Evolutionary conservation across 805 yeast species (phyloP).

Genomic region (Metschnikowia picachoensis): DNA sequence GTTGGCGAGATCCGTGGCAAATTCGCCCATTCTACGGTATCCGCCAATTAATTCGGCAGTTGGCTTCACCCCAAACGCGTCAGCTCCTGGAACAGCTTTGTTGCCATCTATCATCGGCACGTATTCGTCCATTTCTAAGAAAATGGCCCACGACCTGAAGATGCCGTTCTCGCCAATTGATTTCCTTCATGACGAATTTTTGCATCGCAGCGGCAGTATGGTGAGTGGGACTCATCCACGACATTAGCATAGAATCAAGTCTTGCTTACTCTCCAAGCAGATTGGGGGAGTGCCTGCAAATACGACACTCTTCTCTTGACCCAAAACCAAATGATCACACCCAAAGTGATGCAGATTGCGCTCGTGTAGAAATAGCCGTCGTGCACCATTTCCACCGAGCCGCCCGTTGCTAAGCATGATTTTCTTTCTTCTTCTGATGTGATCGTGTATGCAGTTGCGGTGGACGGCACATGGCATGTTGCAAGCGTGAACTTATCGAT

Average conservation of each 20-base stretch:
- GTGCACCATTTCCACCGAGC: constrained; percentile 47
- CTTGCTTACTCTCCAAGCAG: constrained; percentile 66
- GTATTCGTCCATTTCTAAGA: constrained; percentile 34
- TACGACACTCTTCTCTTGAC: constrained; percentile 57
- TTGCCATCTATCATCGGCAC: constrained; percentile 40
- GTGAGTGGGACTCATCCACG: neutral
- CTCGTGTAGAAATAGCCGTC: constrained; percentile 90
- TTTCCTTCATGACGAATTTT: constrained; percentile 33
- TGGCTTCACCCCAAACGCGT: constrained; percentile 4
- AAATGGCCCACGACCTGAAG: constrained; percentile 32
- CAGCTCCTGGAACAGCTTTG: constrained; percentile 26
- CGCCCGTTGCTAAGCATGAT: constrained; percentile 51
- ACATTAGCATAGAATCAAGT: neutral
- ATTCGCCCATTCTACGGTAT: constrained; percentile 11
- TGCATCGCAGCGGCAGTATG: constrained; percentile 12
- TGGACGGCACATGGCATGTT: constrained; percentile 42
- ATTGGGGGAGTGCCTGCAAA: constrained; percentile 68
- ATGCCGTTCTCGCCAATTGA: constrained; percentile 42
- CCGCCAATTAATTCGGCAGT: constrained; percentile 11
- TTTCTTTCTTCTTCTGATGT: constrained; percentile 38
- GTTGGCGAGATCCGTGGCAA: constrained; percentile 16
- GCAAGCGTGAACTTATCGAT: constrained; percentile 77
- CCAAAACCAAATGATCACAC: constrained; percentile 63
- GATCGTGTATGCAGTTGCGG: neutral
- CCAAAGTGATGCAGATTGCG: constrained; percentile 62